Evolutionary conservation across 139 green algal genomes (phyloP).

Genomic region (Deuterostichococcus epilithicus): DNA sequence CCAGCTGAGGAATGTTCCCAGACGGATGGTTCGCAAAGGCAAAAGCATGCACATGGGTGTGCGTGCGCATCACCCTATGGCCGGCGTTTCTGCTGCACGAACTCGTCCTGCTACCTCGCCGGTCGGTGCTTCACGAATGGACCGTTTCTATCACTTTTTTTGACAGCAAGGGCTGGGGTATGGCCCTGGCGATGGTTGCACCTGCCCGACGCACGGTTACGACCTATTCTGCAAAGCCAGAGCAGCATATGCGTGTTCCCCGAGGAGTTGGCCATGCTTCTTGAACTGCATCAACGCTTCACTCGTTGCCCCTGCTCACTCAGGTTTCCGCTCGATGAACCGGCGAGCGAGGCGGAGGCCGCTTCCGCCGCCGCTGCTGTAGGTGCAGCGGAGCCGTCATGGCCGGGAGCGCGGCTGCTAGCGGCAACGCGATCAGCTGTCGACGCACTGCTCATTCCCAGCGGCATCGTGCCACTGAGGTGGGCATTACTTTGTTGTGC

Average conservation of each 20-base stretch:
- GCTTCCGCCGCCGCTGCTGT: not conserved
- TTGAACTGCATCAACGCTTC: not conserved
- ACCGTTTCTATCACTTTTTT: too few relatives aligned
- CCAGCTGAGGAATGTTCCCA: too few relatives aligned
- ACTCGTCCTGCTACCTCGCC: not conserved
- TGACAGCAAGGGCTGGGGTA: too few relatives aligned
- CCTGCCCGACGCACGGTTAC: too few relatives aligned
- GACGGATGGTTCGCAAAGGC: not conserved
- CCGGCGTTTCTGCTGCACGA: not conserved
- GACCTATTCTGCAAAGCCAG: too few relatives aligned
- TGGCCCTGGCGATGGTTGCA: too few relatives aligned
- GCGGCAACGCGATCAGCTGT: not conserved
- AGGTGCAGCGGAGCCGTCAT: not conserved
- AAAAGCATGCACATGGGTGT: not conserved
- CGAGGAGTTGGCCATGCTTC: not conserved
- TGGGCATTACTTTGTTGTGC: not conserved
- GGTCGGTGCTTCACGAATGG: not conserved
- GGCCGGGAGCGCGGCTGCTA: too few relatives aligned
- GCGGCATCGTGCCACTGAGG: not conserved
- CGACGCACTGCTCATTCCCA: not conserved
- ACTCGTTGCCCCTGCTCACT: not conserved
- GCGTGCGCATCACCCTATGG: not conserved
- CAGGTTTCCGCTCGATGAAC: not conserved
- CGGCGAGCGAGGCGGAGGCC: not conserved
- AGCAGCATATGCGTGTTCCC: too few relatives aligned